Evolutionary conservation across 2,329 filamentous ascomycete species (phyloP).

Genomic region (Aspergillus nomiae): DNA sequence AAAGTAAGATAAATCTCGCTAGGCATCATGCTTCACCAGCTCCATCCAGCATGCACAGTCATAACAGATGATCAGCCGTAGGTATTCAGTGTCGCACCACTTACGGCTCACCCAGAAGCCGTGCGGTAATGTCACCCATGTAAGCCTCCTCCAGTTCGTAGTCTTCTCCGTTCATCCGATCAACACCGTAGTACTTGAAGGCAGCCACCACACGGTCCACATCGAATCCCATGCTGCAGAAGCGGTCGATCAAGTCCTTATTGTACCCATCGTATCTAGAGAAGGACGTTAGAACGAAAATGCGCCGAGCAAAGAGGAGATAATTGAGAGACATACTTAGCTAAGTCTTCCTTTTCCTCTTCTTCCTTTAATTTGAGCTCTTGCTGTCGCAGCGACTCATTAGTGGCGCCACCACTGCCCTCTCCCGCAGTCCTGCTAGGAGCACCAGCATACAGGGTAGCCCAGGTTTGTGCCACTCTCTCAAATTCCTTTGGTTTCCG

Average conservation of each 20-base stretch:
- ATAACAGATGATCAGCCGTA: not conserved
- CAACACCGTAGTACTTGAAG: constrained; percentile 79
- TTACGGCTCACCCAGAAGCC: constrained; percentile 76
- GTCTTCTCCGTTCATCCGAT: constrained; percentile 73
- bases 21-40: constrained; percentile 32
- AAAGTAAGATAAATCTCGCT: constrained; percentile 27
- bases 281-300: not conserved
- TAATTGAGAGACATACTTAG: constrained; percentile 47
- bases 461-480: constrained; percentile 85
- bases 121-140: constrained; percentile 85
- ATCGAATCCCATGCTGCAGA: constrained; percentile 88
- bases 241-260: constrained; percentile 77
- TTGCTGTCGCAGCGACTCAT: constrained; percentile 57
- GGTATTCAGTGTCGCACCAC: not conserved
- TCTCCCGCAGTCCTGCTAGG: constrained; percentile 60
- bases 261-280: constrained; percentile 84
- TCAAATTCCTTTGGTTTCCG: constrained; percentile 77
- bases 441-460: constrained; percentile 78
- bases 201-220: constrained; percentile 83
- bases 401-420: constrained; percentile 54
- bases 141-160: constrained; percentile 88
- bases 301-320: not conserved
- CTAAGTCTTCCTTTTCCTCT: constrained; percentile 59
- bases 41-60: constrained; percentile 11
- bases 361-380: constrained; percentile 56